phyloP scores from a whole-genome alignment of 495 filamentous ascomycete genomes.

The Penicillium malachiteum region DNA sequence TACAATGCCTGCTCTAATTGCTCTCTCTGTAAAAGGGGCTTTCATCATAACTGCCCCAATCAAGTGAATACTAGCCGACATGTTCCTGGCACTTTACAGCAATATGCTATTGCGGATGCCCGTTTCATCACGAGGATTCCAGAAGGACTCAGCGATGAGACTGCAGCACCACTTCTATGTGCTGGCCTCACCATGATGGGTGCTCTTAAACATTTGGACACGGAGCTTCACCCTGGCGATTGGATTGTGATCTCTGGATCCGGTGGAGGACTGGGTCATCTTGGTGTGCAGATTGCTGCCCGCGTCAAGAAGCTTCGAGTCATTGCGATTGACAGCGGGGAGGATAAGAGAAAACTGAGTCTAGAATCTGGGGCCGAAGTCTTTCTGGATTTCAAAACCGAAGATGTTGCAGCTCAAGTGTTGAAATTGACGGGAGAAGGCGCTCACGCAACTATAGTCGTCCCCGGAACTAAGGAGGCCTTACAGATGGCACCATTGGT shows the following conservation, averaged over 20 bases:
- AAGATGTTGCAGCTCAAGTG: constrained; percentile 26
- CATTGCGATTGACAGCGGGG: constrained; percentile 34
- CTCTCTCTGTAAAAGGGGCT: constrained; percentile 33
- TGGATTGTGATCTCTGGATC: constrained; percentile 37
- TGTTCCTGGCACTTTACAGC: constrained; percentile 39
- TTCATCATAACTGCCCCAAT: constrained; percentile 29
- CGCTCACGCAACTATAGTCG: constrained; percentile 32
- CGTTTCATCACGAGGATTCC: constrained; percentile 31
- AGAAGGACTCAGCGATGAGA: constrained; percentile 22
- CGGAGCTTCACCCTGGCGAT: constrained; percentile 23
- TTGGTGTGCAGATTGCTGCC: constrained; percentile 35
- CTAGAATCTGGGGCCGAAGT: constrained; percentile 28
- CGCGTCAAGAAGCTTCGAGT: constrained; percentile 29
- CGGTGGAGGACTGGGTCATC: constrained; percentile 37
- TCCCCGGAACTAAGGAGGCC: constrained; percentile 26
- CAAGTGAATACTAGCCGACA: constrained; percentile 36
- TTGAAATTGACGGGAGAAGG: constrained; percentile 31
- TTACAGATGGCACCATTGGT: constrained; percentile 24
- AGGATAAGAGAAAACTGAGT: constrained; percentile 30
- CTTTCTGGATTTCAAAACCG: constrained; percentile 31
- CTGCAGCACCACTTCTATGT: constrained; percentile 36
- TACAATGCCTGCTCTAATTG: constrained; percentile 35
- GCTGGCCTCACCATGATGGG: constrained; percentile 35
- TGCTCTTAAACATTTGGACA: constrained; percentile 23
- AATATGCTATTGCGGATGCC: constrained; percentile 34